phyloP scores from a whole-genome alignment of 2,329 filamentous ascomycete species.

The Exophiala sideris region DNA sequence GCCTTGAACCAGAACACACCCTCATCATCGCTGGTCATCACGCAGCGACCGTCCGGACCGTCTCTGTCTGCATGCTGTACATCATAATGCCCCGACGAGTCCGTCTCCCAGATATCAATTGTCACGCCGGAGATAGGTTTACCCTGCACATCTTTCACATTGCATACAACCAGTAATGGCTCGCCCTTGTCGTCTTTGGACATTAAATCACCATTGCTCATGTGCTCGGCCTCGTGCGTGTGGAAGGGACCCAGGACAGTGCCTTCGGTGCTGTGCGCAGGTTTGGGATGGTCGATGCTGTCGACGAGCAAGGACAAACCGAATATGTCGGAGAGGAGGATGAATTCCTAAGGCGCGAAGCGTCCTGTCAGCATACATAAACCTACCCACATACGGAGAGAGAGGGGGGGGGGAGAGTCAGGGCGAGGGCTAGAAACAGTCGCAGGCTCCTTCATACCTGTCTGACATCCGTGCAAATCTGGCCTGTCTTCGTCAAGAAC shows the following conservation, averaged over 20 bases:
- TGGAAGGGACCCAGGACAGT: slow-evolving; percentile 81
- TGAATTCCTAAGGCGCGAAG: slow-evolving; percentile 60
- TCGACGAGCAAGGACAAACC: slow-evolving; percentile 78
- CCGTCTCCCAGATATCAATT: slow-evolving; percentile 83
- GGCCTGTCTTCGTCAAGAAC: slow-evolving; percentile 69
- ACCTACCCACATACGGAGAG: too few relatives aligned
- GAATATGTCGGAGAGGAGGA: slow-evolving; percentile 75
- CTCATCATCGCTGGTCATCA: slow-evolving; percentile 65
- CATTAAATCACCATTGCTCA: slow-evolving; percentile 57
- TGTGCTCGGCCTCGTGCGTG: slow-evolving; percentile 67
- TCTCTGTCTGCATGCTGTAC: slow-evolving; percentile 67
- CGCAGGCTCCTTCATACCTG: slow-evolving; percentile 51
- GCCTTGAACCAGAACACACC: slow-evolving; percentile 82
- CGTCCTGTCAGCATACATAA: too few relatives aligned
- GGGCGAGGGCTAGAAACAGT: neutral
- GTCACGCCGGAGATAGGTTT: slow-evolving; percentile 63
- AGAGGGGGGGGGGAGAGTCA: too few relatives aligned
- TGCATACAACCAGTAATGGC: slow-evolving; percentile 70
- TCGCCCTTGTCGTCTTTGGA: slow-evolving; percentile 67
- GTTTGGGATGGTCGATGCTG: slow-evolving; percentile 79
- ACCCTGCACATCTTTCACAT: slow-evolving; percentile 62
- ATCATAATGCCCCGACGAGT: slow-evolving; percentile 76
- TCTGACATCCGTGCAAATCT: slow-evolving; percentile 70
- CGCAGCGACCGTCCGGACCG: slow-evolving; percentile 67
- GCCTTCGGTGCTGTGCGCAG: slow-evolving; percentile 66